Conservation (phyloP, 2,329 filamentous ascomycete species). For the Dothistroma pini region DNA sequence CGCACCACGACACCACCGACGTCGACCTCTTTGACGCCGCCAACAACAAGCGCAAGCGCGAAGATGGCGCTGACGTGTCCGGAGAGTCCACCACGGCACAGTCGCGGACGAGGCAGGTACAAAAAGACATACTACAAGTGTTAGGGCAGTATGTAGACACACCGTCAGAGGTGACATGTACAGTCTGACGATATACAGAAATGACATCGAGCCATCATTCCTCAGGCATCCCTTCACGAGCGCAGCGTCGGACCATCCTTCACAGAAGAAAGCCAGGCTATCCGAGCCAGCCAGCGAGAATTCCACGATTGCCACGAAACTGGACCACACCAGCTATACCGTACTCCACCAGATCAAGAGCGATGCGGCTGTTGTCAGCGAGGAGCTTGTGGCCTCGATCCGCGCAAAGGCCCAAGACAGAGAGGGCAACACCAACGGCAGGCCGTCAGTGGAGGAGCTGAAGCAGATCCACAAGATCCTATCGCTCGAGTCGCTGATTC, state of each 20-base stretch:
- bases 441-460: conserved; percentile 38
- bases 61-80: conserved; percentile 28
- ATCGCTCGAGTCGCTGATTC: conserved; percentile 29
- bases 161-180: not conserved
- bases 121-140: conserved; percentile 42
- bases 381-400: conserved; percentile 38
- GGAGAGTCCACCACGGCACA: conserved; percentile 28
- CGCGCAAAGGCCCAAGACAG: conserved; percentile 26
- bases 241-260: conserved; percentile 37
- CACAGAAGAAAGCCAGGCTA: conserved; percentile 45
- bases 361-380: conserved; percentile 42
- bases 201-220: conserved; percentile 46
- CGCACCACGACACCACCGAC: conserved; percentile 6
- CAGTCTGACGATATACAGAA: conserved; percentile 21
- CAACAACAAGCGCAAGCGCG: conserved; percentile 46
- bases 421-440: conserved; percentile 17
- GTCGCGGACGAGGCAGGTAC: conserved; percentile 28
- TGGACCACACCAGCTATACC: conserved; percentile 39
- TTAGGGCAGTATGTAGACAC: conserved; percentile 38
- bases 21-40: conserved; percentile 6
- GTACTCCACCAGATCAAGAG: conserved; percentile 41
- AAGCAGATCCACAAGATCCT: conserved; percentile 34
- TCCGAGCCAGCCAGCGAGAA: conserved; percentile 32
- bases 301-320: conserved; percentile 38
- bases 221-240: conserved; percentile 38